Evolutionary conservation across 75 land plant genomes (phyloP).

Genomic region (Gnetum montanum): DNA sequence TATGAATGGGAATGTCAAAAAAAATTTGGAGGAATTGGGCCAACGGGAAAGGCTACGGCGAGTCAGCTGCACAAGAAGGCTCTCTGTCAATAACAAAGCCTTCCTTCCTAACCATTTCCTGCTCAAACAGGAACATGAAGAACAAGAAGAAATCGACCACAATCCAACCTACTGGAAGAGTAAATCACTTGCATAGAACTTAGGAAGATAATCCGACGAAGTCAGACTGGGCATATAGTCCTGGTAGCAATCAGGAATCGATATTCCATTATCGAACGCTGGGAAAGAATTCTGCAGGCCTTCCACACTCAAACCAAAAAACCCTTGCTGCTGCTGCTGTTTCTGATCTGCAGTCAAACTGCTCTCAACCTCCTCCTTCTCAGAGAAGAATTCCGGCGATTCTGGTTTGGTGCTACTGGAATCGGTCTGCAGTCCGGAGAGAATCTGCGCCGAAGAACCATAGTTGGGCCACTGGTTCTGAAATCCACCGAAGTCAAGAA

Average conservation of each 20-base stretch:
- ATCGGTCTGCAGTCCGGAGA: slow-evolving; percentile 2
- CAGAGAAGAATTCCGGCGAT: slow-evolving; percentile 3
- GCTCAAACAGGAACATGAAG: too few relatives aligned
- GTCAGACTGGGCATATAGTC: background rate
- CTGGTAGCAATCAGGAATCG: background rate
- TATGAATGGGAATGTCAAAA: too few relatives aligned
- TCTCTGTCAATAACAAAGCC: too few relatives aligned
- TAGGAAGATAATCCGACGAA: too few relatives aligned
- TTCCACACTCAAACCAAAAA: background rate
- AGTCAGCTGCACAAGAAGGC: too few relatives aligned
- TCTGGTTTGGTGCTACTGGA: slow-evolving; percentile 6
- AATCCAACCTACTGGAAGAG: too few relatives aligned
- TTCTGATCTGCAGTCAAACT: slow-evolving; percentile 1
- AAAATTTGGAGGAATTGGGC: too few relatives aligned
- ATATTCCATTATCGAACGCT: background rate
- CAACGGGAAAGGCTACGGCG: too few relatives aligned
- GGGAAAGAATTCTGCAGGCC: slow-evolving; percentile 6
- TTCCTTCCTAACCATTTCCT: too few relatives aligned
- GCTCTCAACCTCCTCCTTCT: slow-evolving; percentile 7
- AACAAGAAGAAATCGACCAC: too few relatives aligned
- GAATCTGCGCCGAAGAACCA: background rate
- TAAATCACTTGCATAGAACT: too few relatives aligned
- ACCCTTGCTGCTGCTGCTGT: background rate
- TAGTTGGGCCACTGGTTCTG: slow-evolving; percentile 2
- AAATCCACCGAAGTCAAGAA: too few relatives aligned